These are phyloP conservation scores for Erythrobasidium yunnanense DNA, from an alignment of 768 basidiomycete genomes.

Conservation along the genomic window DNA sequence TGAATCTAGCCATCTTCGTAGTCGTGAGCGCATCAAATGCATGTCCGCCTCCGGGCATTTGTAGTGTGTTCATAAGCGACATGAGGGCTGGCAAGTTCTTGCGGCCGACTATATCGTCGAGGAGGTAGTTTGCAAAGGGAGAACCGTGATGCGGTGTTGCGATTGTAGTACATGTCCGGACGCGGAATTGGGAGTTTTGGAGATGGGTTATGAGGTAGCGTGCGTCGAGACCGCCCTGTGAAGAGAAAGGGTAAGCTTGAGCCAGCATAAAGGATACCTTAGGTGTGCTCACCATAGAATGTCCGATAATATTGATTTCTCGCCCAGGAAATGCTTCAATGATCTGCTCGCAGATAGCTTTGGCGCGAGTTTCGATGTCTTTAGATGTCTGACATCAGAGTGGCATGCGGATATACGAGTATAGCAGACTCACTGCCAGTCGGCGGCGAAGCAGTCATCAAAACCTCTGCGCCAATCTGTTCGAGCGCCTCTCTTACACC, in stretches of 20 bases:
- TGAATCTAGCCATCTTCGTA: constrained; percentile 77
- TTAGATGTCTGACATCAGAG: constrained; percentile 50
- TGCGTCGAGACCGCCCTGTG: constrained; percentile 82
- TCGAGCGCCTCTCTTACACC: constrained; percentile 89
- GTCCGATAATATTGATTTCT: constrained; percentile 80
- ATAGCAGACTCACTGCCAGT: constrained; percentile 20
- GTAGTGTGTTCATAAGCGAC: constrained; percentile 55
- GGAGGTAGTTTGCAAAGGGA: constrained; percentile 81
- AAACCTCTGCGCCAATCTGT: constrained; percentile 73
- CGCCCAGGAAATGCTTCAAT: constrained; percentile 67
- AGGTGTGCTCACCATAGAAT: constrained; percentile 55
- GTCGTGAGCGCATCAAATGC: constrained; percentile 82
- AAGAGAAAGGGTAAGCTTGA: not conserved
- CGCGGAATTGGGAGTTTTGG: constrained; percentile 61
- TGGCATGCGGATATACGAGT: not conserved
- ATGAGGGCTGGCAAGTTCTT: constrained; percentile 45
- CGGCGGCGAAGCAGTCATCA: constrained; percentile 77
- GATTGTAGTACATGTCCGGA: constrained; percentile 83
- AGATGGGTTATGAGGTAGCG: constrained; percentile 77
- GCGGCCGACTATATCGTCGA: constrained; percentile 46
- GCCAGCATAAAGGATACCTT: not conserved
- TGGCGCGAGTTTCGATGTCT: constrained; percentile 74
- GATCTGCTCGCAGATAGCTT: constrained; percentile 74
- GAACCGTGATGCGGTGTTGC: constrained; percentile 91
- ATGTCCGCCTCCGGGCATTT: constrained; percentile 84